These are phyloP conservation scores for Boletus reticulatus DNA, from an alignment of 768 basidiomycete species.

Conservation along the genomic window DNA sequence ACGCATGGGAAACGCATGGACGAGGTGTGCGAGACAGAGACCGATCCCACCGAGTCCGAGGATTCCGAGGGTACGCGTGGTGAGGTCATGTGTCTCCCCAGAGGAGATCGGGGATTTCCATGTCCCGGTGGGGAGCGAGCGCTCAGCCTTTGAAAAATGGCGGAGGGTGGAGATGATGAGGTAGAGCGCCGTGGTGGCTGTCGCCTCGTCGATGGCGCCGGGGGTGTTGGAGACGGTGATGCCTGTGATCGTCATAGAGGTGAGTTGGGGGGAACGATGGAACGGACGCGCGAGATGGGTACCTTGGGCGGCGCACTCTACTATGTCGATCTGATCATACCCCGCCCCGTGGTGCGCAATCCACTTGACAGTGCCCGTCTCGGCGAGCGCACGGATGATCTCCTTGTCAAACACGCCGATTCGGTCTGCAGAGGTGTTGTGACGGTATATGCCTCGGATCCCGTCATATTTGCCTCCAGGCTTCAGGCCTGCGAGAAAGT, in stretches of 20 bases:
- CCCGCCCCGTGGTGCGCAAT: conserved; percentile 93
- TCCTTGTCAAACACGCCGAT: conserved; percentile 83
- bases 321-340: conserved; percentile 84
- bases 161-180: conserved; percentile 76
- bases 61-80: conserved; percentile 67
- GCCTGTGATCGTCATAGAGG: conserved; percentile 1
- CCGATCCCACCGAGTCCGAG: conserved; percentile 80
- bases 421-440: conserved; percentile 59
- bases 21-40: conserved; percentile 64
- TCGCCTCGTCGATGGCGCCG: conserved; percentile 85
- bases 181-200: conserved; percentile 84
- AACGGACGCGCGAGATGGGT: conserved; percentile 3
- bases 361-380: conserved; percentile 60
- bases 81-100: conserved; percentile 56
- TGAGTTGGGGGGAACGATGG: neutral
- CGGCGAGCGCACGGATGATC: conserved; percentile 65
- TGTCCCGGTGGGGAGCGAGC: conserved; percentile 43
- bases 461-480: conserved; percentile 72
- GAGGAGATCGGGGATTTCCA: conserved; percentile 60
- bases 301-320: conserved; percentile 71
- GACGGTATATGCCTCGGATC: conserved; percentile 74
- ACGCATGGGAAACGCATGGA: conserved; percentile 84
- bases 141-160: conserved; percentile 67
- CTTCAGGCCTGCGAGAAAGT: conserved; percentile 64
- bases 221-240: conserved; percentile 88